Conservation (phyloP, 352 stramenopile genomes). For the Thalassiosira exigua region DNA sequence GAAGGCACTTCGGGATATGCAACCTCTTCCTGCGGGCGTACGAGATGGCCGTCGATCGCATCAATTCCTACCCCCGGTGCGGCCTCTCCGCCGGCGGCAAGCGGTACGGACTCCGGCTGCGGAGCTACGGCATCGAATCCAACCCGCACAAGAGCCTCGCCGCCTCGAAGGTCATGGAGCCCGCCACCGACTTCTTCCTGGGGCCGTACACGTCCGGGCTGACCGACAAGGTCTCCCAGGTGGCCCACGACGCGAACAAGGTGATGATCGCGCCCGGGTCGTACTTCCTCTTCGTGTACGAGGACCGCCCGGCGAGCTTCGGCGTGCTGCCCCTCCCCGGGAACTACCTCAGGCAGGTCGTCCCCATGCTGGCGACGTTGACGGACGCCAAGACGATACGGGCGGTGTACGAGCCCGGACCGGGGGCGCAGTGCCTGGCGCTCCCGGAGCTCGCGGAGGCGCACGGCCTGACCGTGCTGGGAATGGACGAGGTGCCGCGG, state of each 20-base stretch:
- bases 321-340: conserved; percentile 12
- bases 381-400: not conserved
- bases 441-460: conserved; percentile 21
- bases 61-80: conserved; percentile 21
- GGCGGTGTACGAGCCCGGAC: not conserved
- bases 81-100: conserved; percentile 18
- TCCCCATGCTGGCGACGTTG: not conserved
- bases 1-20: conserved; percentile 5
- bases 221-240: conserved; percentile 14
- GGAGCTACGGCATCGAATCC: conserved; percentile 22
- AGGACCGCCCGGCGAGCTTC: conserved; percentile 22
- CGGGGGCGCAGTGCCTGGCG: not conserved
- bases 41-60: conserved; percentile 25
- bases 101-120: conserved; percentile 11
- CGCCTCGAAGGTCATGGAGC: not conserved
- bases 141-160: conserved; percentile 15
- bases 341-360: conserved; percentile 15
- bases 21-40: conserved; percentile 6
- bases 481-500: conserved; percentile 8
- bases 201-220: conserved; percentile 27
- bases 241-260: conserved; percentile 11
- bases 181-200: conserved; percentile 1
- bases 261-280: conserved; percentile 1
- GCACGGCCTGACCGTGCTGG: conserved; percentile 16
- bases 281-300: conserved; percentile 7